These are phyloP conservation scores for Casaregolazyma suthepensis DNA, from an alignment of 1,139 yeast species.

Conservation along the genomic window DNA sequence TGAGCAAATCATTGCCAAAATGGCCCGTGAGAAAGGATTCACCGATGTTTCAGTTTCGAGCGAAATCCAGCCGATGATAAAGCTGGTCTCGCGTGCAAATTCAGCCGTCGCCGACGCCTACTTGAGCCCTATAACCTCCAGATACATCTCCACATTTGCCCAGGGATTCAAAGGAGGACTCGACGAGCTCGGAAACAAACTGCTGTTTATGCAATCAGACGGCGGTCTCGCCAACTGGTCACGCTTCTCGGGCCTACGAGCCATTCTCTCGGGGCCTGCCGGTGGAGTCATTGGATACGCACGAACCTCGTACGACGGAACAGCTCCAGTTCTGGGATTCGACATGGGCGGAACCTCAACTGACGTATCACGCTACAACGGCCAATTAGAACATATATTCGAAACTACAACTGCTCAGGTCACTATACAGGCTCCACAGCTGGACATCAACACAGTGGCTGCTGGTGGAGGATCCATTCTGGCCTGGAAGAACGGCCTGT, in stretches of 20 bases:
- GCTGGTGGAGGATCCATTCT: constrained; percentile 56
- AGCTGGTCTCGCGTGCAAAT: constrained; percentile 63
- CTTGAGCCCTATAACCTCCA: constrained; percentile 63
- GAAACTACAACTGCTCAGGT: constrained; percentile 52
- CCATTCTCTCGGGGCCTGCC: constrained; percentile 53
- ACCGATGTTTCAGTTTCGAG: constrained; percentile 58
- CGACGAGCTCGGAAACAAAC: constrained; percentile 37
- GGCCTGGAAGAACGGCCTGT: constrained; percentile 45
- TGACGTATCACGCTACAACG: constrained; percentile 48
- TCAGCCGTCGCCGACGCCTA: constrained; percentile 75
- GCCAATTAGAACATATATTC: constrained; percentile 46
- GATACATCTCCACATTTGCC: constrained; percentile 55
- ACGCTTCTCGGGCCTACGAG: constrained; percentile 46
- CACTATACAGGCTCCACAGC: constrained; percentile 51
- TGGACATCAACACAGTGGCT: constrained; percentile 53
- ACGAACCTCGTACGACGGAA: constrained; percentile 37
- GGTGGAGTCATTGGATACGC: constrained; percentile 58
- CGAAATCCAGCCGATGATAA: constrained; percentile 66
- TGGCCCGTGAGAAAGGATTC: constrained; percentile 58
- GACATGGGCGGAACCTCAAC: constrained; percentile 62
- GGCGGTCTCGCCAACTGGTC: constrained; percentile 49
- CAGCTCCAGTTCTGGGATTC: constrained; percentile 41
- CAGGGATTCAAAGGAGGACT: constrained; percentile 53
- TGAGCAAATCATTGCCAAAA: constrained; percentile 49
- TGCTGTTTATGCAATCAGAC: constrained; percentile 55